Evolutionary conservation across 108 stramenopile genomes (phyloP), one percentile per base, ranked within the genome.

Genomic region (Nitzschia sp.): DNA sequence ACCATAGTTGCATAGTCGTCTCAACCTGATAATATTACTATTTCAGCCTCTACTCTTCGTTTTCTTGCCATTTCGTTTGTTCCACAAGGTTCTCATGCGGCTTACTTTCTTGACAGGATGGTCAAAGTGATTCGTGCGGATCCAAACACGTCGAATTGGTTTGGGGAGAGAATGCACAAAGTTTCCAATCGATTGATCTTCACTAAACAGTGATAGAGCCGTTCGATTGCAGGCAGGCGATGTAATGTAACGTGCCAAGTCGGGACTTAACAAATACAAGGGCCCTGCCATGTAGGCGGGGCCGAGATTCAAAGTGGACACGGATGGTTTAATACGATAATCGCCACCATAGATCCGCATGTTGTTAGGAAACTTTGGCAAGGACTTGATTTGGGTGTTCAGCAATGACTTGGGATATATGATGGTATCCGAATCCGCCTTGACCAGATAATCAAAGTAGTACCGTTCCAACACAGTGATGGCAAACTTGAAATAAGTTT

Each of bases 141-240:
- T 31, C 2, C 46, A 21, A 15, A 64, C 17, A 13, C 63, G 16
- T 1, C 63, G 63, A 17, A 64, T 64, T 11, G 63, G 63, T 48
- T 31, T 1, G 13, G 31, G 25, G 19, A 15, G 47, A 21, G 61
- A 63, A 45, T 72, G 62, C 1, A 73, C 47, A 52, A 73, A 73
- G 32, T 73, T 73, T 26, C 73, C 73, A 29, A 65, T 73, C 15
- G 65, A 48, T 35, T 38, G 33, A 30, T 73, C 73, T 73, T 73
- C 73, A 29, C 53, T 60, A 34, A 29, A 53, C n/a, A 66, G 19
- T 6, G 55, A 50, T 6, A 73, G 31, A 11, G 73, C 73, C 21
- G 56, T 13, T 48, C 64, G 73, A 47, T 66, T 47, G n/a, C 64
- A 73, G 1, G 27, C 65, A 8, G 64, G 34, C n/a, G 64, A 62